phyloP scores from a whole-genome alignment of 352 stramenopile genomes.

The Phytophthora pistaciae region DNA sequence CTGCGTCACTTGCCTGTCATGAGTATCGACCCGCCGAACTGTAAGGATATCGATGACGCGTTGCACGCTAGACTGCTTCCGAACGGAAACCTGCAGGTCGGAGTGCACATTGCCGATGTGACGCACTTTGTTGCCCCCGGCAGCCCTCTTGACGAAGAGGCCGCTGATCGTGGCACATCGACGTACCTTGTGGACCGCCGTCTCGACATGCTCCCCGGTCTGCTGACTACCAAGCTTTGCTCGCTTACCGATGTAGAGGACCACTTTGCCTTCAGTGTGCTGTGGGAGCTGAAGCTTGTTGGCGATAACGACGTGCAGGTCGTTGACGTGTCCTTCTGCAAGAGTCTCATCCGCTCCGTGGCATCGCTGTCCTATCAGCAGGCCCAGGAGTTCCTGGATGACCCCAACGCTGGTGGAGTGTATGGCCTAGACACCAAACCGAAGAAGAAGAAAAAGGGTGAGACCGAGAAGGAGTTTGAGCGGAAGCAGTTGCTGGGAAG shows the following conservation, averaged over 20 bases:
- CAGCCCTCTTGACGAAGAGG: constrained; percentile 96
- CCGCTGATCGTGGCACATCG: constrained; percentile 91
- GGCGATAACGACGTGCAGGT: constrained; percentile 87
- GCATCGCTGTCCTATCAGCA: constrained; percentile 97
- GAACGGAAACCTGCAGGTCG: constrained; percentile 95
- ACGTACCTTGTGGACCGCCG: constrained; percentile 99
- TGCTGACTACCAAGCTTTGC: constrained; percentile 98
- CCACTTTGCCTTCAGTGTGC: constrained; percentile 85
- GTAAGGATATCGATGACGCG: constrained; percentile 99
- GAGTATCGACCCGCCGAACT: constrained; percentile 92
- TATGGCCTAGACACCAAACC: constrained; percentile 38
- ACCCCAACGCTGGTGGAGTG: constrained; percentile 63
- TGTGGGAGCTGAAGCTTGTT: constrained; percentile 81
- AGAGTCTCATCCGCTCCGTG: constrained; percentile 98
- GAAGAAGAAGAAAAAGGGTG: constrained; percentile 52
- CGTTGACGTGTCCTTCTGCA: constrained; percentile 97
- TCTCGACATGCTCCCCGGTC: constrained; percentile 98
- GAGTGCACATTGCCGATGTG: constrained; percentile 99
- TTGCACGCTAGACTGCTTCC: constrained; percentile 94
- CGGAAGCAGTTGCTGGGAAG: constrained; percentile 68
- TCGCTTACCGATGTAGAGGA: constrained; percentile 90
- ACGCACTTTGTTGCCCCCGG: constrained; percentile 98
- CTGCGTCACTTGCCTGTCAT: constrained; percentile 94
- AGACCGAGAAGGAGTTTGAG: constrained; percentile 42
- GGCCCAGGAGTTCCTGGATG: constrained; percentile 97